Base-by-base conservation (phyloP, 2,329 filamentous ascomycete species). In the Aspergillus tubingensis region DNA sequence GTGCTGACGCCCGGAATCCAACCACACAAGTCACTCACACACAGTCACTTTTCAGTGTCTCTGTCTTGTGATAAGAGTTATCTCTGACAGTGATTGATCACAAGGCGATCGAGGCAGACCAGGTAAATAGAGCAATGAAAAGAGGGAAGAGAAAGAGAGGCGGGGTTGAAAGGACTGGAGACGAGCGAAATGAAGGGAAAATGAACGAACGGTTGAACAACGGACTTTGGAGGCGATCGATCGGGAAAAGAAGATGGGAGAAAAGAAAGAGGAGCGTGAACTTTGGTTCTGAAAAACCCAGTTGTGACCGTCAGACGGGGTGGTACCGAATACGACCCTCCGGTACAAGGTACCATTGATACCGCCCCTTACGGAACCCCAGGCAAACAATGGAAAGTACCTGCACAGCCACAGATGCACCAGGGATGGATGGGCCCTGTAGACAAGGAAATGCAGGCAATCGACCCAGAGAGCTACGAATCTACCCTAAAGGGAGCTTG, bases 231-330 rank as follows among this genome's bases (percentile, higher is more conserved):
- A 44, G 38, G 25, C 49, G 56, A 51, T 58, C 57, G 57, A 44
- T 55, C 41, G 60, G 54, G 58, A 50, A 57, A 39, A 58, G 36
- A 55, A 54, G 52, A 60, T 27, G 49, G 43, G 44, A 39, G 49
- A 25, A 36, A 39, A 53, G 50, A 15, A 58, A 21, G 48, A 53
- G 43, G 21, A 52, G 41, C 32, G 27, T 48, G n/a, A 57, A 49
- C 27, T 21, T 17, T 49, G 50, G 25, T 48, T 38, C 23, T 19
- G 39, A 38, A 58, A 44, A 58, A 47, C 50, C 50, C 57, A 44
- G 43, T 25, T 44, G 57, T 50, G 39, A 58, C 49, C 55, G 55
- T 57, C 27, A 51, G 27, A 50, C 30, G 48, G 54, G 56, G 41
- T 17, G 48, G 56, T 54, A 54, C 57, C 49, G 55, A 58, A 58